These are phyloP conservation scores for Podospora pseudocomata DNA, from an alignment of 495 filamentous ascomycete genomes.

Conservation along the genomic window DNA sequence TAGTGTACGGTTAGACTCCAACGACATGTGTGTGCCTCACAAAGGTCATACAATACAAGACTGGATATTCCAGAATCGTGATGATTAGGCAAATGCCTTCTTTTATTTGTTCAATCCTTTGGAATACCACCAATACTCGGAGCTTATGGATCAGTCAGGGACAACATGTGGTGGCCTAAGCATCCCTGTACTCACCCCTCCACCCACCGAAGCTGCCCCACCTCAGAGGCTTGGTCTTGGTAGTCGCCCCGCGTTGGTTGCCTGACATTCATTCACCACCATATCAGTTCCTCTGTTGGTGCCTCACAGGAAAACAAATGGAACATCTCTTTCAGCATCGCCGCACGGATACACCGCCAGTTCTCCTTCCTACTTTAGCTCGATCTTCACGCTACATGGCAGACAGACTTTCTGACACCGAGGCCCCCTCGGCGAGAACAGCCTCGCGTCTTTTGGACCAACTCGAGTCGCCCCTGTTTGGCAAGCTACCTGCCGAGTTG, in stretches of 20 bases:
- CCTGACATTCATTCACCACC: background rate
- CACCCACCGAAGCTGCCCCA: background rate
- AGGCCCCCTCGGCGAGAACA: no score
- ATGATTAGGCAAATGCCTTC: background rate
- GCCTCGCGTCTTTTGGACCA: slow-evolving; percentile 4
- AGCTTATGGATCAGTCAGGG: background rate
- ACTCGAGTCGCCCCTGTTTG: slow-evolving; percentile 15
- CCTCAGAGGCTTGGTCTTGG: background rate
- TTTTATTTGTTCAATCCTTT: background rate
- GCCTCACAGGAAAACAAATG: background rate
- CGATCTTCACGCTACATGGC: background rate
- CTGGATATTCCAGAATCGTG: background rate
- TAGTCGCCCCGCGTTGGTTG: background rate
- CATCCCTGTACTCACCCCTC: background rate
- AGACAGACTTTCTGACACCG: background rate
- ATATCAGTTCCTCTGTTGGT: background rate
- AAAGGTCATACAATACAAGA: background rate
- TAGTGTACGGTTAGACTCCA: background rate
- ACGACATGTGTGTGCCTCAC: background rate
- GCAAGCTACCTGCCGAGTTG: slow-evolving; percentile 16
- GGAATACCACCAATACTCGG: background rate
- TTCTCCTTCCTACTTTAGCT: background rate
- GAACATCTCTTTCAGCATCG: background rate
- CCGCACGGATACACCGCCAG: background rate
- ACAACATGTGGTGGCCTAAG: background rate